phyloP scores from a whole-genome alignment of 2,329 filamentous ascomycete species.

The Teratosphaeria zuluensis region DNA sequence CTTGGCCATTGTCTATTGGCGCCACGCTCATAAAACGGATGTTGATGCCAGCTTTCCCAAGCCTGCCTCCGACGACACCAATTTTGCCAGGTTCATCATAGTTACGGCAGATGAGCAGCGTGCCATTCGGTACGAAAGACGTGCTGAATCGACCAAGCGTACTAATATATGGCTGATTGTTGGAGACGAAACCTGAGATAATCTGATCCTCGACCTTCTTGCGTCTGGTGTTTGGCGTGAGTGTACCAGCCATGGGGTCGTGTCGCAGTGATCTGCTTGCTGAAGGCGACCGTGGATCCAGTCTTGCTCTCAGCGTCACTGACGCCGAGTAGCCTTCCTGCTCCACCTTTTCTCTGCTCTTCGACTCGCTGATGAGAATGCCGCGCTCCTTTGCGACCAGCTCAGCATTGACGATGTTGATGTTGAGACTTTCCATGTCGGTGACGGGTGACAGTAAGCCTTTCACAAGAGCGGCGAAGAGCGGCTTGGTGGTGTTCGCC shows the following conservation, averaged over 20 bases:
- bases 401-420: conserved; percentile 76
- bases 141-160: conserved; percentile 65
- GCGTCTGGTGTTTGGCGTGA: neutral
- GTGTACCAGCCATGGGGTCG: conserved; percentile 3
- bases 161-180: conserved; percentile 57
- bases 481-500: conserved; percentile 64
- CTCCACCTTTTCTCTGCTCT: conserved; percentile 50
- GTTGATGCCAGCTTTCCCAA: conserved; percentile 64
- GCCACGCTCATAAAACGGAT: conserved; percentile 72
- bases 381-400: conserved; percentile 68
- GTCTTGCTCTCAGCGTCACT: conserved; percentile 55
- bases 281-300: conserved; percentile 23
- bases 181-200: conserved; percentile 58
- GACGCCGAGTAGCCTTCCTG: conserved; percentile 58
- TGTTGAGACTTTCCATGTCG: conserved; percentile 61
- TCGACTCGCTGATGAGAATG: conserved; percentile 66
- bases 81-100: conserved; percentile 77
- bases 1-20: conserved; percentile 36
- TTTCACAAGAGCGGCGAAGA: conserved; percentile 71
- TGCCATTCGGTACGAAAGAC: conserved; percentile 63
- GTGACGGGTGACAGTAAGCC: conserved; percentile 62
- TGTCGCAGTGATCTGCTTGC: conserved; percentile 10
- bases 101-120: conserved; percentile 68
- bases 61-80: conserved; percentile 61
- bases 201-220: conserved; percentile 37